Conservation (phyloP, 768 basidiomycete species). For the Cytidiella melzeri region DNA sequence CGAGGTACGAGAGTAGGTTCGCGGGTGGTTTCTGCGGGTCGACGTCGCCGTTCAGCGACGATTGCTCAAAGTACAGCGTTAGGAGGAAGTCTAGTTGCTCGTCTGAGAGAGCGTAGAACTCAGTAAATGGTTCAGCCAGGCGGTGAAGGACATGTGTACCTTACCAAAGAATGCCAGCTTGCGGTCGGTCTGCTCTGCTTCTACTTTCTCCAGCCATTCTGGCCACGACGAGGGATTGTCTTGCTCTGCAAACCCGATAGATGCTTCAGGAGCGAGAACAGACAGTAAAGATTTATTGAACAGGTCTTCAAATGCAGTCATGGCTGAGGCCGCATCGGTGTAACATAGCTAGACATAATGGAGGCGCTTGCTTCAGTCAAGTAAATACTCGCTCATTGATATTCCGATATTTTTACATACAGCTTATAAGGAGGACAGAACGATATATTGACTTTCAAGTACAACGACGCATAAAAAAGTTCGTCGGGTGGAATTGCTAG, state of each 20-base stretch:
- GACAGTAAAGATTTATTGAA: constrained; percentile 55
- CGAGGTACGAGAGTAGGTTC: constrained; percentile 50
- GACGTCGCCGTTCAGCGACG: constrained; percentile 23
- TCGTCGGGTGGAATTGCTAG: no score
- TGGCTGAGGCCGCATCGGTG: neutral
- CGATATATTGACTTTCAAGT: no score
- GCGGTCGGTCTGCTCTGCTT: constrained; percentile 41
- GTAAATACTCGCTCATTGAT: no score
- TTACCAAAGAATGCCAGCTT: constrained; percentile 73
- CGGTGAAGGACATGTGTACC: constrained; percentile 22
- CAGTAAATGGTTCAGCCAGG: constrained; percentile 2
- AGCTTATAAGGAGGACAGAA: no score
- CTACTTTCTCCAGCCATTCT: constrained; percentile 50
- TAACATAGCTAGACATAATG: neutral
- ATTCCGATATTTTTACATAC: no score
- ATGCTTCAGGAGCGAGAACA: constrained; percentile 60
- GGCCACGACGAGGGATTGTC: constrained; percentile 29
- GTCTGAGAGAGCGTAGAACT: constrained; percentile 19
- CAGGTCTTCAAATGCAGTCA: constrained; percentile 50
- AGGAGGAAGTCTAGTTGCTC: constrained; percentile 31
- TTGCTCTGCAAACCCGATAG: constrained; percentile 52
- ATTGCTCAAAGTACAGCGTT: constrained; percentile 23
- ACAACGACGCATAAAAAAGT: no score
- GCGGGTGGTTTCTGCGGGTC: constrained; percentile 32
- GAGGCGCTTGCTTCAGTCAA: neutral